Evolutionary conservation across 495 filamentous ascomycete species (phyloP), one percentile per base, ranked within the genome.

Genomic region (Daldinia concentrica): DNA sequence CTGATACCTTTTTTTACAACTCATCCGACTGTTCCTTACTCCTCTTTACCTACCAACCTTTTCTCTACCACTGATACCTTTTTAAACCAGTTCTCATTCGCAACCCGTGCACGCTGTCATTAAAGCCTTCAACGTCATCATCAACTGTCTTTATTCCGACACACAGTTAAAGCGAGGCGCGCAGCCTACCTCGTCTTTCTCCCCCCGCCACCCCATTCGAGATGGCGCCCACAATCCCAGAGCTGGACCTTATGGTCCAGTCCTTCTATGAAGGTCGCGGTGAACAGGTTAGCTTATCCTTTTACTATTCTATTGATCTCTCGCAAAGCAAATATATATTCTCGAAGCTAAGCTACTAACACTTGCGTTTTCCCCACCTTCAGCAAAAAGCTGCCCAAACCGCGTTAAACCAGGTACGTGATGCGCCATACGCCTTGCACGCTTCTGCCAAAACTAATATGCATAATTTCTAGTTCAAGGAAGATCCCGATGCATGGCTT

Each of bases 351-450:
- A 66, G 68, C 63, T 76, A 50, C 77, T 76, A 58, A 76, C 73
- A 66, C 76, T 75, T 69, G 19, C 30, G 26, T 76, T 62, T 74
- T 78, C 72, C 72, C 73, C 61, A 68, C 71, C 51, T 78, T 51
- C 82, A 98, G 94, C 95, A 97, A 96, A 97, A 97, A 84, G 91
- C 92, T 87, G 96, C 95, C 68, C 93, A 98, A 79, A 90, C 93
- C 69, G 90, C 93, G 37, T 82, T 99, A 71, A 98, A 97, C 79
- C 96, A 98, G 86, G 94, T 95, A 86, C 77, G 87, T 82, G 61
- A 71, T 76, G 76, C 72, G 74, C 78, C 70, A 27, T 62, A 5
- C 11, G 14, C 37, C 29, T 27, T 60, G 1, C 56, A 29, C 52
- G 9, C 59, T 55, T 34, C 11, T 45, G 34, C 22, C 43, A 34